Conservation (phyloP, 306 rosid species). For the Carpinus viminea region DNA sequence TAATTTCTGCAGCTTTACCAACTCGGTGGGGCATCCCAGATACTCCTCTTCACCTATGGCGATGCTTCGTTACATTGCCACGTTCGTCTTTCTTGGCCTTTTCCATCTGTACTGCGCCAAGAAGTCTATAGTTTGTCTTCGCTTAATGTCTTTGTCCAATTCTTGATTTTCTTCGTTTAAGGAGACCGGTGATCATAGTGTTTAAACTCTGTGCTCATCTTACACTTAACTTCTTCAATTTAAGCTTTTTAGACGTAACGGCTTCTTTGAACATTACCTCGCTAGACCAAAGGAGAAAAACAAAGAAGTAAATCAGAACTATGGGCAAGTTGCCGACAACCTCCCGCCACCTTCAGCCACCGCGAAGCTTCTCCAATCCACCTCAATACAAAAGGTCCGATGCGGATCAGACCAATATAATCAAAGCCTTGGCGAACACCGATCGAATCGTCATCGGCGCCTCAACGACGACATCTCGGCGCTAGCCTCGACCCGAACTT, state of each 20-base stretch:
- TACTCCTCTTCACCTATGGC: slow-evolving; percentile 45
- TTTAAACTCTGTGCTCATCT: neutral
- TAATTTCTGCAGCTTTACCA: no score
- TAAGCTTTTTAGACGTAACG: neutral
- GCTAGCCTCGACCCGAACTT: slow-evolving; percentile 70
- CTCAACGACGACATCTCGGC: slow-evolving; percentile 78
- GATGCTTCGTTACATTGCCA: slow-evolving; percentile 18
- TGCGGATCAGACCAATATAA: slow-evolving; percentile 84
- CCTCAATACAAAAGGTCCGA: slow-evolving; percentile 78
- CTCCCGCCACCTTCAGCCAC: no score
- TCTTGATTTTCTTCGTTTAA: neutral
- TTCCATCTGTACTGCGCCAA: slow-evolving; percentile 45
- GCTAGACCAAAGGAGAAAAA: neutral
- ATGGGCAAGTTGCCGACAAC: slow-evolving; percentile 89
- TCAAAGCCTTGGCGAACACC: slow-evolving; percentile 86
- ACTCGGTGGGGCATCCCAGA: no score
- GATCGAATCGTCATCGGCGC: slow-evolving; percentile 93
- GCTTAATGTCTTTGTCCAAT: neutral
- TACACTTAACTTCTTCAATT: neutral
- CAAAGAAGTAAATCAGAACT: slow-evolving; percentile 33
- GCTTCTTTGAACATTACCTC: neutral
- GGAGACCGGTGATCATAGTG: neutral
- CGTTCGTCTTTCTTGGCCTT: slow-evolving; percentile 31
- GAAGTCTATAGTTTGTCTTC: slow-evolving; percentile 29
- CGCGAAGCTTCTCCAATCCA: slow-evolving; percentile 85